Evolutionary conservation across 2,329 filamentous ascomycete genomes (phyloP).

Genomic region (Cordyceps cicadae): DNA sequence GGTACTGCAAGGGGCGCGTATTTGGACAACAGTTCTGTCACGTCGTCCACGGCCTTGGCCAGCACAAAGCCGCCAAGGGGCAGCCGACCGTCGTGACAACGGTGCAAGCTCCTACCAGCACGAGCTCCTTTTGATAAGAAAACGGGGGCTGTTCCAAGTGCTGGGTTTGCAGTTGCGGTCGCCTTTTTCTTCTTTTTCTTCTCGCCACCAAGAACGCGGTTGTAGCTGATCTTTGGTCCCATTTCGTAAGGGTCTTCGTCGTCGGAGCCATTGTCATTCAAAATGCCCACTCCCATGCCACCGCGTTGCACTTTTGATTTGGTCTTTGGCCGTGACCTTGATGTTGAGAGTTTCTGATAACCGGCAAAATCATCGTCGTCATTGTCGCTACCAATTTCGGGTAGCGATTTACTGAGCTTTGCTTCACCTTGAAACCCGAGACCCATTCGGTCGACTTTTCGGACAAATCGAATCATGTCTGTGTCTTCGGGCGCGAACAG

Average conservation of each 20-base stretch:
- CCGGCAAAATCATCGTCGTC: slow-evolving; percentile 27
- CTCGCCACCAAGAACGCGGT: slow-evolving; percentile 68
- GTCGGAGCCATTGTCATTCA: slow-evolving; percentile 91
- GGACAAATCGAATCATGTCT: slow-evolving; percentile 55
- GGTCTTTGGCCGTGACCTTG: slow-evolving; percentile 41
- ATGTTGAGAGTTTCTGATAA: slow-evolving; percentile 15
- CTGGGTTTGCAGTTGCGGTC: slow-evolving; percentile 50
- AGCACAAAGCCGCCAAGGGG: slow-evolving; percentile 76
- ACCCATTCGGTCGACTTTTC: slow-evolving; percentile 62
- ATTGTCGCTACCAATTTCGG: slow-evolving; percentile 33
- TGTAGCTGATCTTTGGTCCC: slow-evolving; percentile 84
- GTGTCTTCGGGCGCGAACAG: slow-evolving; percentile 82
- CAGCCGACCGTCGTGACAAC: slow-evolving; percentile 75
- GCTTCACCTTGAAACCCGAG: slow-evolving; percentile 57
- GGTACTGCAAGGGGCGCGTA: slow-evolving; percentile 64
- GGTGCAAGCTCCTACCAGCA: slow-evolving; percentile 32
- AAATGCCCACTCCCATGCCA: slow-evolving; percentile 76
- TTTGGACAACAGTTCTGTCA: slow-evolving; percentile 22
- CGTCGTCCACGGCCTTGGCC: slow-evolving; percentile 40
- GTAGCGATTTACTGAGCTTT: slow-evolving; percentile 35
- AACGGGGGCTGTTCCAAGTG: slow-evolving; percentile 58
- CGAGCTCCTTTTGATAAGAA: slow-evolving; percentile 57
- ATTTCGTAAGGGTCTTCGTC: slow-evolving; percentile 93
- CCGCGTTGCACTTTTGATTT: slow-evolving; percentile 37
- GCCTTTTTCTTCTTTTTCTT: slow-evolving; percentile 62